A percentile compares a stretch with the other conserved stretches of the same genome.
These are phyloP conservation scores for Mediolabrus comicus DNA, from an alignment of 108 stramenopile genomes.

Conservation along the genomic window DNA sequence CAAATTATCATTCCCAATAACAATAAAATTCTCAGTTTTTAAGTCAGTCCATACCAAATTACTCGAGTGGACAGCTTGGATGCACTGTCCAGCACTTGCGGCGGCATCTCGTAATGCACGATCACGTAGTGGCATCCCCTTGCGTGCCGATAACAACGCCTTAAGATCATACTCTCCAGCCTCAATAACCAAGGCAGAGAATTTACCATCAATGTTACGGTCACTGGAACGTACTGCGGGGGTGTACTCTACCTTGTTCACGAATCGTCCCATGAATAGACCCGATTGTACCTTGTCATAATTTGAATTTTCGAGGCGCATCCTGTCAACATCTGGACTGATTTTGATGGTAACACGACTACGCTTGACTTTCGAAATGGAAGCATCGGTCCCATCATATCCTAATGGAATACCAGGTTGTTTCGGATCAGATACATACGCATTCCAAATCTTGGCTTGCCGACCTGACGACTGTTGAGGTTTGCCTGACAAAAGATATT, in stretches of 20 bases:
- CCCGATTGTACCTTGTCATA: conserved; percentile 50
- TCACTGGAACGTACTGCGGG: conserved; percentile 23
- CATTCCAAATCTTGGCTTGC: conserved; percentile 43
- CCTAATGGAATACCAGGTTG: conserved; percentile 27
- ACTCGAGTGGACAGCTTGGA: conserved; percentile 54
- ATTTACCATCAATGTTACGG: conserved; percentile 22
- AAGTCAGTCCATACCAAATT: conserved; percentile 70
- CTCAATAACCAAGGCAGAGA: conserved; percentile 58
- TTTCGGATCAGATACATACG: conserved; percentile 26
- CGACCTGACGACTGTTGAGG: conserved; percentile 42
- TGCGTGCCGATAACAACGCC: conserved; percentile 35
- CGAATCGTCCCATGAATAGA: conserved; percentile 41
- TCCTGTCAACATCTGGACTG: conserved; percentile 30
- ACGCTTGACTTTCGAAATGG: conserved; percentile 21
- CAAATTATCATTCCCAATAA: conserved; percentile 32
- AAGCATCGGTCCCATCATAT: conserved; percentile 29
- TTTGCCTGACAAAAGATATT: conserved; percentile 48
- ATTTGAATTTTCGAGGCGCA: conserved; percentile 47
- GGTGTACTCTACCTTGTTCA: conserved; percentile 46
- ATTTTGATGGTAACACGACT: conserved; percentile 43
- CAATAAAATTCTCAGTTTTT: conserved; percentile 67
- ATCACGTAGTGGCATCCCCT: conserved; percentile 47
- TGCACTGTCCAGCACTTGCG: conserved; percentile 47
- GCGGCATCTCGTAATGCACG: conserved; percentile 55
- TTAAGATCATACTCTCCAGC: conserved; percentile 58